Percentiles rank a stretch among this genome's conserved stretches.
These are phyloP conservation scores for Ophiostoma sp. DNA, from an alignment of 2,329 filamentous ascomycete genomes.

Conservation along the genomic window DNA sequence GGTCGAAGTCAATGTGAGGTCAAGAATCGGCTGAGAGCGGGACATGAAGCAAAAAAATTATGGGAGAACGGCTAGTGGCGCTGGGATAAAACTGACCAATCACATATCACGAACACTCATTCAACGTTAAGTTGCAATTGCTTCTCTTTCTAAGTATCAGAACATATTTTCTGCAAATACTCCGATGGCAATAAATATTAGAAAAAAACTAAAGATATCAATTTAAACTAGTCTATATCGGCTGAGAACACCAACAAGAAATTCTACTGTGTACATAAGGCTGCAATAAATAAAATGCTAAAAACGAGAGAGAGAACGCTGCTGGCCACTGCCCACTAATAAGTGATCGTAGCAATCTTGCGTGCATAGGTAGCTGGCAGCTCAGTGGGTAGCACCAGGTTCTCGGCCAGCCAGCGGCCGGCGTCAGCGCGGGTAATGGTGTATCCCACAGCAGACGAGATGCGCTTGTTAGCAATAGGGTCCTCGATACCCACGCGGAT, in stretches of 20 bases:
- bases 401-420: slow-evolving; percentile 44
- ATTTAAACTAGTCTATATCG: not conserved
- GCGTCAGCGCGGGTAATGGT: slow-evolving; percentile 45
- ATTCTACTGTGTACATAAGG: too few species aligned
- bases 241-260: not conserved
- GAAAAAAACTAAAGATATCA: too few species aligned
- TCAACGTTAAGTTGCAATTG: not conserved
- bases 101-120: not conserved
- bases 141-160: too few species aligned
- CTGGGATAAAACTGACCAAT: not conserved
- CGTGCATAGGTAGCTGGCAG: slow-evolving; percentile 2
- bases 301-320: not conserved
- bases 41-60: not conserved
- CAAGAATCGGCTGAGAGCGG: not conserved
- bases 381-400: not conserved
- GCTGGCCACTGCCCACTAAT: not conserved
- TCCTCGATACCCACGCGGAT: slow-evolving; percentile 37
- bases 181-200: too few species aligned
- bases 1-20: not conserved
- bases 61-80: not conserved
- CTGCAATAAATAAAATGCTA: not conserved
- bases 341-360: not conserved
- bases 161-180: too few species aligned
- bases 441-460: slow-evolving; percentile 43
- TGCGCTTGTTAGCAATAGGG: slow-evolving; percentile 35